phyloP scores from a whole-genome alignment of 257 asterid species.

The Anisodus acutangulus region DNA sequence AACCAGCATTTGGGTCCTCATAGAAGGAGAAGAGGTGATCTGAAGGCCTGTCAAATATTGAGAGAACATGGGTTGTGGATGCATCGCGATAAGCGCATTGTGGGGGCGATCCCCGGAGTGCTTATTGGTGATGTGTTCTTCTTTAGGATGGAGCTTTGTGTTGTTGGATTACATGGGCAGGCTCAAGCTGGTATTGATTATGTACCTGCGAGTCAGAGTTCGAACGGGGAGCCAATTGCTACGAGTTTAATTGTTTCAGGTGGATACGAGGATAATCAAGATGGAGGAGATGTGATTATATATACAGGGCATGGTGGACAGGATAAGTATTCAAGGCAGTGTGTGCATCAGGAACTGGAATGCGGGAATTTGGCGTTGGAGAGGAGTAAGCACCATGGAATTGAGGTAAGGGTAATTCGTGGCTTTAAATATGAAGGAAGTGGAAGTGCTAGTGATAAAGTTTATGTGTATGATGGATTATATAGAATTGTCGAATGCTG shows the following conservation, averaged over 20 bases:
- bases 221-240: conserved; percentile 85
- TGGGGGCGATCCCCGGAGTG: conserved; percentile 81
- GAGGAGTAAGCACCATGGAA: conserved; percentile 77
- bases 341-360: conserved; percentile 76
- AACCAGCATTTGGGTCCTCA: conserved; percentile 24
- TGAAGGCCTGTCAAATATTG: conserved; percentile 68
- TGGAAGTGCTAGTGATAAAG: conserved; percentile 71
- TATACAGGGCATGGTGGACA: conserved; percentile 98
- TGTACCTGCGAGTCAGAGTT: conserved; percentile 69
- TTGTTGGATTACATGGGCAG: conserved; percentile 87
- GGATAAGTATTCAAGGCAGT: conserved; percentile 66
- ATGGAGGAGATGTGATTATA: conserved; percentile 75
- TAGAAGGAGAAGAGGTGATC: conserved; percentile 58
- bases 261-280: conserved; percentile 89
- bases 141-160: conserved; percentile 83
- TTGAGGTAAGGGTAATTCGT: conserved; percentile 86
- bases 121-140: conserved; percentile 76
- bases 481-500: conserved; percentile 65
- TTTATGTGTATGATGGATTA: conserved; percentile 86
- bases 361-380: conserved; percentile 84
- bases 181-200: conserved; percentile 89
- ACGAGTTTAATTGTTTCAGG: conserved; percentile 90
- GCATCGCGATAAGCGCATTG: conserved; percentile 77
- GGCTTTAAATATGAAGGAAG: conserved; percentile 79
- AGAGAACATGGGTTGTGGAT: conserved; percentile 66